Evolutionary conservation across 768 basidiomycete genomes (phyloP).

Genomic region (Auricularia auricula-judae): DNA sequence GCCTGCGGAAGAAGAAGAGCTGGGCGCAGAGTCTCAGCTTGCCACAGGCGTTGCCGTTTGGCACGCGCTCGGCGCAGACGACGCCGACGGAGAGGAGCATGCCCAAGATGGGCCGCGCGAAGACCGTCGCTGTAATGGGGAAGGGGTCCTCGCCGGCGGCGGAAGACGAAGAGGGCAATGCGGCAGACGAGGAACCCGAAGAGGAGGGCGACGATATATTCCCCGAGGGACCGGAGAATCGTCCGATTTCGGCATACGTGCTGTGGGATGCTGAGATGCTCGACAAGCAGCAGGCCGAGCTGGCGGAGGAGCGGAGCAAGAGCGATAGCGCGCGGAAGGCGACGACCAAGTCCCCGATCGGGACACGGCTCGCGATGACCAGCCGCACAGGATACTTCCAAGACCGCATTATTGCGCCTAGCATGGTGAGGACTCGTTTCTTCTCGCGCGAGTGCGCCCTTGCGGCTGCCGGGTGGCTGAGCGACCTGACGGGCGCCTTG

Average conservation of each 20-base stretch:
- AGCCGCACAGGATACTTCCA: constrained; percentile 90
- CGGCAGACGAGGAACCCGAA: constrained; percentile 42
- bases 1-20: constrained; percentile 27
- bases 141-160: neutral
- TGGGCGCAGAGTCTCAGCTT: constrained; percentile 26
- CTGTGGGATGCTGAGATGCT: constrained; percentile 32
- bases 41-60: neutral
- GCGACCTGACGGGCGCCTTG: neutral
- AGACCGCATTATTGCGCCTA: constrained; percentile 86
- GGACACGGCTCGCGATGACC: constrained; percentile 89
- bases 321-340: constrained; percentile 25
- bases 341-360: constrained; percentile 38
- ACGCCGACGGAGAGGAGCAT: constrained; percentile 21
- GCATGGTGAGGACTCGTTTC: constrained; percentile 61
- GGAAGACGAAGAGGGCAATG: constrained; percentile 30
- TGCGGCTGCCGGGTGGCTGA: neutral
- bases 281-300: constrained; percentile 40
- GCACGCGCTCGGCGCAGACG: constrained; percentile 10
- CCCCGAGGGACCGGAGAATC: constrained; percentile 54
- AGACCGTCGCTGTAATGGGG: neutral
- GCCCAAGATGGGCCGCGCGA: neutral
- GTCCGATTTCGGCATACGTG: constrained; percentile 65
- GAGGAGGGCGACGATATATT: constrained; percentile 37
- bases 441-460: neutral
- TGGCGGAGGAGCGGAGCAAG: constrained; percentile 33